Percentiles rank a stretch among this genome's conserved stretches.
phyloP scores from a whole-genome alignment of 2,329 filamentous ascomycete species.

The Neofusicoccum kwambonambiense region DNA sequence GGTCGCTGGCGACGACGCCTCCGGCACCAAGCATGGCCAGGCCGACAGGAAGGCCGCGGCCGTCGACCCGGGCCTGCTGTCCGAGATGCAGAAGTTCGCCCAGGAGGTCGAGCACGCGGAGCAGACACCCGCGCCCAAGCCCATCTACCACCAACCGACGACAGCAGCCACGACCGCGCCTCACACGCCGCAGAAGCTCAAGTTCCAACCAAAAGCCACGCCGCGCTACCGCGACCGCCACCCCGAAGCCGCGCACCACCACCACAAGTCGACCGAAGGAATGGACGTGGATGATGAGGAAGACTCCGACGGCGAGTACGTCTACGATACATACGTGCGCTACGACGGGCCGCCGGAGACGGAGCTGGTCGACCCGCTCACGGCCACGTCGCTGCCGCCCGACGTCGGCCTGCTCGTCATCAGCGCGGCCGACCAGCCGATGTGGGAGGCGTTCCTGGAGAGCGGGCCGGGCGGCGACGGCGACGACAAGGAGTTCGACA shows the following conservation, averaged over 20 bases:
- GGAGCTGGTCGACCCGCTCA: neutral
- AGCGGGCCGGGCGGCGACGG: conserved; percentile 53
- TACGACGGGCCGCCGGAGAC: conserved; percentile 33
- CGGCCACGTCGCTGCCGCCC: conserved; percentile 30
- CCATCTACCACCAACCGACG: neutral
- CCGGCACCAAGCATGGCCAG: neutral
- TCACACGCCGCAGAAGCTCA: conserved; percentile 22
- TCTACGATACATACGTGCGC: conserved; percentile 63
- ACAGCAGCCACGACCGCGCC: neutral
- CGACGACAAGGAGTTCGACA: conserved; percentile 47
- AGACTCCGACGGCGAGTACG: conserved; percentile 51
- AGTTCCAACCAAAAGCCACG: conserved; percentile 36
- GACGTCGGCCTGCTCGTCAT: conserved; percentile 48
- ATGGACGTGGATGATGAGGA: conserved; percentile 40
- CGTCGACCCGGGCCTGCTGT: conserved; percentile 26
- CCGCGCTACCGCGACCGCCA: conserved; percentile 36
- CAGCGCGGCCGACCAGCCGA: conserved; percentile 48
- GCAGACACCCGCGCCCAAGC: neutral
- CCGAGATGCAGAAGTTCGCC: conserved; percentile 34
- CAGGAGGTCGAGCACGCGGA: conserved; percentile 30
- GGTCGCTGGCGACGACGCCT: neutral
- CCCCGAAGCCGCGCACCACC: conserved; percentile 20
- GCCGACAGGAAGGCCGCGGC: conserved; percentile 20
- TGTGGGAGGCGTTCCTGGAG: conserved; percentile 57
- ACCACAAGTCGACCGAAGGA: conserved; percentile 19